Conservation (phyloP, 371 early-diverging fungal species). For the Mucor circinelloides region DNA sequence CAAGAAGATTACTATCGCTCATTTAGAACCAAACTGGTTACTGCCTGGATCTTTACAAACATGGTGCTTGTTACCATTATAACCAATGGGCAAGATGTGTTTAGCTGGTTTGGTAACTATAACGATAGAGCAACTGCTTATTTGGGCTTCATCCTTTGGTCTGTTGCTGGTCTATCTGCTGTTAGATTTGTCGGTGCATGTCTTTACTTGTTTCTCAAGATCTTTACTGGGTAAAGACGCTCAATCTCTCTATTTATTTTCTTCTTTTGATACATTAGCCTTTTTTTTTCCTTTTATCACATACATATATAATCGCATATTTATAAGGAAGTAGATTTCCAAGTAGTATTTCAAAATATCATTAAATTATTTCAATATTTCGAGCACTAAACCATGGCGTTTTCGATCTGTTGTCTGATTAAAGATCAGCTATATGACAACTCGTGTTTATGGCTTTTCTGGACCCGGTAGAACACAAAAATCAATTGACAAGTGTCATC, state of each 20-base stretch:
- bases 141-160: constrained; percentile 88
- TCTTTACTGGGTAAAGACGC: constrained; percentile 40
- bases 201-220: constrained; percentile 69
- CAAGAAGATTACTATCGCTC: constrained; percentile 85
- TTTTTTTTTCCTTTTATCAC: not conserved
- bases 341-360: not conserved
- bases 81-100: constrained; percentile 32
- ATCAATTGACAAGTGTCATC: not conserved
- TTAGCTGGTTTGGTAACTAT: constrained; percentile 38
- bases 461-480: not conserved
- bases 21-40: constrained; percentile 81
- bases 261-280: not conserved
- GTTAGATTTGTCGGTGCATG: constrained; percentile 83
- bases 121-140: constrained; percentile 63
- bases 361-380: not conserved
- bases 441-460: not conserved
- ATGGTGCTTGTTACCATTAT: constrained; percentile 63
- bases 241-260: not conserved
- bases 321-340: not conserved
- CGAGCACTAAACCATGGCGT: not conserved
- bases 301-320: not conserved
- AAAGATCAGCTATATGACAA: not conserved
- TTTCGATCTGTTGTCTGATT: not conserved
- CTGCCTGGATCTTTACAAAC: constrained; percentile 84
- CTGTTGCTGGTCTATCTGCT: constrained; percentile 78